Evolutionary conservation across 202 grass and related monocot genomes (phyloP).

Genomic region (Saccharum hybrid): DNA sequence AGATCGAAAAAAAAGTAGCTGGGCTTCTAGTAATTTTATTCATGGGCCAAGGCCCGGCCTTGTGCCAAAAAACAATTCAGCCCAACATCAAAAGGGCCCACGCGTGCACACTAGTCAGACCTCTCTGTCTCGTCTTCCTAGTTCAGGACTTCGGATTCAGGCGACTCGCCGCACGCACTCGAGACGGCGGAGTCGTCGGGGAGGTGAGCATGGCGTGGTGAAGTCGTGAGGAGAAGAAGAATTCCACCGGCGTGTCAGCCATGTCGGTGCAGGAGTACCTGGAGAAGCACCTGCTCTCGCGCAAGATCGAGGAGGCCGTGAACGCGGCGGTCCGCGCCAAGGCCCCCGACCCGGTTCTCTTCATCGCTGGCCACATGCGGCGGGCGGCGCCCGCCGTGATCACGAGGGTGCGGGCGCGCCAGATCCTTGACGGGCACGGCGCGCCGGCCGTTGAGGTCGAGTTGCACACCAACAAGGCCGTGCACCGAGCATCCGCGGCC

Average conservation of each 20-base stretch:
- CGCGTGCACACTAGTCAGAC: neutral
- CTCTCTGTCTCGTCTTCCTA: neutral
- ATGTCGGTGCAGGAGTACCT: slow-evolving; percentile 99
- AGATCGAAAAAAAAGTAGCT: neutral
- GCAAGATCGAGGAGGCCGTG: slow-evolving; percentile 98
- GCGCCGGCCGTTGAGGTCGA: slow-evolving; percentile 84
- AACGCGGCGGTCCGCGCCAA: slow-evolving; percentile 96
- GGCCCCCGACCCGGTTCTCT: slow-evolving; percentile 73
- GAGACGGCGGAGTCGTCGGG: slow-evolving; percentile 7
- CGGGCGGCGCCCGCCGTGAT: slow-evolving; percentile 78
- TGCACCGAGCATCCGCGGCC: slow-evolving; percentile 76
- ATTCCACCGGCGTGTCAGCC: slow-evolving; percentile 11
- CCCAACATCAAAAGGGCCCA: slow-evolving; percentile 9
- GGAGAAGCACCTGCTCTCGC: slow-evolving; percentile 84
- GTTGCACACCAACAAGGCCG: slow-evolving; percentile 95
- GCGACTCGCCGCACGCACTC: slow-evolving; percentile 17
- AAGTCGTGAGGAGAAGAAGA: slow-evolving; percentile 20
- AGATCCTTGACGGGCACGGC: slow-evolving; percentile 90
- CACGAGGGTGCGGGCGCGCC: slow-evolving; percentile 78
- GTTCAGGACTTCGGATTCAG: slow-evolving; percentile 2
- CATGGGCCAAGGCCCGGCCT: neutral
- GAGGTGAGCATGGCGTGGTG: slow-evolving; percentile 10
- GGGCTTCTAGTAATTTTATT: neutral
- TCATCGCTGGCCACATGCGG: slow-evolving; percentile 93
- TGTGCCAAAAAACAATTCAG: neutral